A percentile compares a stretch with the other conserved stretches of the same genome.
These are phyloP conservation scores for Colletotrichum tropicicola DNA, from an alignment of 2,329 filamentous ascomycete genomes.

Conservation along the genomic window DNA sequence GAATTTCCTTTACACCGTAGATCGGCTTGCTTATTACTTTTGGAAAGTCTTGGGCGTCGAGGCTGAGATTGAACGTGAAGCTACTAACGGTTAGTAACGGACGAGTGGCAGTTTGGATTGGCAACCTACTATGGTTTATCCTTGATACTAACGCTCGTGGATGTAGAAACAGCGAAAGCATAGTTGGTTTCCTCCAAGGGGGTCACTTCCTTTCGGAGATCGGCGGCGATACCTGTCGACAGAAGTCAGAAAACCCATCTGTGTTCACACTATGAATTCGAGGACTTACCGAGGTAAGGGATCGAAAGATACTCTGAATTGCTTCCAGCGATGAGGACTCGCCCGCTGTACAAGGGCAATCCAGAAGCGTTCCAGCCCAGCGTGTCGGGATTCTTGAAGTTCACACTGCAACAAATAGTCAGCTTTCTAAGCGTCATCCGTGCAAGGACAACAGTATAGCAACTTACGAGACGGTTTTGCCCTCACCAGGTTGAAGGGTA, in stretches of 20 bases:
- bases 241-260: neutral
- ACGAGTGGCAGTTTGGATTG: no score
- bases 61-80: no score
- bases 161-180: no score
- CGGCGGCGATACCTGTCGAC: constrained; percentile 31
- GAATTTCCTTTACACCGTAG: constrained; percentile 33
- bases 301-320: constrained; percentile 43
- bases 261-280: accelerated
- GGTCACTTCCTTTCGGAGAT: constrained; percentile 32
- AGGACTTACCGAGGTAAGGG: constrained; percentile 39
- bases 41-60: constrained; percentile 50
- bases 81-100: no score
- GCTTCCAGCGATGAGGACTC: constrained; percentile 40
- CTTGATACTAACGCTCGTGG: no score
- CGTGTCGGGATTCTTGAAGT: constrained; percentile 38
- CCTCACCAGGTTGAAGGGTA: constrained; percentile 34
- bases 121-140: no score
- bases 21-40: constrained; percentile 28
- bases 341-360: constrained; percentile 44
- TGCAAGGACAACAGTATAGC: no score
- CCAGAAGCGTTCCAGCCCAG: constrained; percentile 36
- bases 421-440: no score
- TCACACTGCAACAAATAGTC: constrained; percentile 33
- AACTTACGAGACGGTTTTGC: constrained; percentile 33
- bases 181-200: constrained; percentile 11